phyloP scores from a whole-genome alignment of 306 rosid genomes.

The Cicer chorassanicum region DNA sequence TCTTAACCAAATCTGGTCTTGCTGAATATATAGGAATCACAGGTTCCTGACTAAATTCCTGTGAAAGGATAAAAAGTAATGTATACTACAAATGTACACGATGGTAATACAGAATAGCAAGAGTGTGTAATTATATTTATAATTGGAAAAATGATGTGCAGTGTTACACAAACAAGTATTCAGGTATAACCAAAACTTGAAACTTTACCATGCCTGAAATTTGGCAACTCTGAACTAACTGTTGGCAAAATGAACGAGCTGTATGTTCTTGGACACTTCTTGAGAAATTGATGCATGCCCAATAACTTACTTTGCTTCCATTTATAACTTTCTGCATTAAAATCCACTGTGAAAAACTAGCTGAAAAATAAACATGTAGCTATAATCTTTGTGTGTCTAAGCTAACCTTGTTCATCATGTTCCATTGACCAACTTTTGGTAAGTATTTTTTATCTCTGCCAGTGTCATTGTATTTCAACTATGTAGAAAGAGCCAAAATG shows the following conservation, averaged over 20 bases:
- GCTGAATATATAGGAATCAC: slow-evolving; percentile 48
- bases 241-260: slow-evolving; percentile 57
- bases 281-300: slow-evolving; percentile 55
- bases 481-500: background rate
- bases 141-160: background rate
- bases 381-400: background rate
- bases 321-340: slow-evolving; percentile 57
- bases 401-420: slow-evolving; percentile 56
- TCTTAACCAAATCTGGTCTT: slow-evolving; percentile 56
- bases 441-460: slow-evolving; percentile 51
- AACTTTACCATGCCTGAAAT: slow-evolving; percentile 59
- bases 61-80: slow-evolving; percentile 4
- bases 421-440: slow-evolving; percentile 58
- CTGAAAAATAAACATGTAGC: background rate
- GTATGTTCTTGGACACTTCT: slow-evolving; percentile 50
- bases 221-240: slow-evolving; percentile 61
- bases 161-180: background rate
- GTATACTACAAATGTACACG: background rate
- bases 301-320: slow-evolving; percentile 55
- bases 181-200: slow-evolving; percentile 14
- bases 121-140: background rate
- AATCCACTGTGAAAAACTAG: background rate
- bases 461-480: slow-evolving; percentile 52
- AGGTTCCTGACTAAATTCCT: slow-evolving; percentile 50
- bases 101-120: background rate